phyloP scores from a whole-genome alignment of 148 eudicot species.

The Amaranthus hypochondriacus region DNA sequence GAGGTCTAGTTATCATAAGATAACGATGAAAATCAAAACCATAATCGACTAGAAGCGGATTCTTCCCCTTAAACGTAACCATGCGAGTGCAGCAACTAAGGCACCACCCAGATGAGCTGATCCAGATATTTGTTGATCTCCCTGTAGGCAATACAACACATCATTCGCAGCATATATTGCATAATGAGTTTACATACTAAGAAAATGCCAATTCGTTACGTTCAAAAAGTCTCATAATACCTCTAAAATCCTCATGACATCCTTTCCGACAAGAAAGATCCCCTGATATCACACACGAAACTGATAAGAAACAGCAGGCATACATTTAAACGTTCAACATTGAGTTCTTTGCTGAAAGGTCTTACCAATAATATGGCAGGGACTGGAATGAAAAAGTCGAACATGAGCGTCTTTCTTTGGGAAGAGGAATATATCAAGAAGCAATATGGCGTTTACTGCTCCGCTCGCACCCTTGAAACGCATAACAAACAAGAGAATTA shows the following conservation, averaged over 20 bases:
- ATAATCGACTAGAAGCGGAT: constrained; percentile 29
- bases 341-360: neutral
- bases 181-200: neutral
- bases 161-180: neutral
- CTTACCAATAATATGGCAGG: constrained; percentile 83
- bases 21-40: neutral
- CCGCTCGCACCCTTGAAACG: constrained; percentile 80
- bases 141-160: constrained; percentile 36
- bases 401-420: constrained; percentile 51
- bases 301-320: constrained; percentile 17
- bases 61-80: constrained; percentile 43
- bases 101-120: constrained; percentile 89
- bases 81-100: constrained; percentile 62
- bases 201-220: neutral
- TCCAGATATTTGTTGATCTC: constrained; percentile 61
- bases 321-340: neutral
- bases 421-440: constrained; percentile 75
- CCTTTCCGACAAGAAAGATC: constrained; percentile 60
- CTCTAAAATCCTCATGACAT: constrained; percentile 61
- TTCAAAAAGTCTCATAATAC: constrained; percentile 26
- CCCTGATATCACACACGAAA: constrained; percentile 42
- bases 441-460: constrained; percentile 82
- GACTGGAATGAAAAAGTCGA: constrained; percentile 71
- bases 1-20: no score
- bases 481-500: neutral